Evolutionary conservation across 2,329 filamentous ascomycete species (phyloP), one percentile per base, ranked within the genome.

Genomic region (Claviceps sp.): DNA sequence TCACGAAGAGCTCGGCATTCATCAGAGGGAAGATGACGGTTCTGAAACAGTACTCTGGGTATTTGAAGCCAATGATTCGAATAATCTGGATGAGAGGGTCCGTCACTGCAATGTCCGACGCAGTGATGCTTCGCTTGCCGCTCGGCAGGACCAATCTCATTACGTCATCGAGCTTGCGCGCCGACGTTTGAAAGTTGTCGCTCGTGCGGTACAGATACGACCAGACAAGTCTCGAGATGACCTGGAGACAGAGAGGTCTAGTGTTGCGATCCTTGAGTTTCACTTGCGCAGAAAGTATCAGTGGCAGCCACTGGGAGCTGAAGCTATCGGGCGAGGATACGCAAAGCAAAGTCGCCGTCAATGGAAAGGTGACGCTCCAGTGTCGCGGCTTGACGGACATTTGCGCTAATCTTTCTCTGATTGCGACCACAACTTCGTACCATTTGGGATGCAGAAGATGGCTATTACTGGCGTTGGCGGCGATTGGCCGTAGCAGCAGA

Each of bases 1-100:
- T 80, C 29, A 79, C 75, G 63, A 96, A 93, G n/a, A 89, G 73
- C 50, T 96, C 91, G 1, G 89, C 88, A 63, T 95, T 95, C 62
- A 98, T 86, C 39, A 98, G 71, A 3, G 91, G 93, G 60, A 96
- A 97, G n/a, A 98, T 88, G 57, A 97, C 86, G 46, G 76, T 87
- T 58, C 84, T 80, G 67, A 97, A 95, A 67, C 91, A 97, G 57
- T 95, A 85, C 60, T 98, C 93, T 50, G 91, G 90, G 59, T 94
- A 82, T 62, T 88, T 94, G 71, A 86, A 96, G 2, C 91, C 94
- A 61, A 98, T 89, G 61, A 96, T 89, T 37, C 94, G 82, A 55
- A 97, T 90, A 34, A 97, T 82, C 61, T 97, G 90, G 52, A 97
- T 91, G 57, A 97, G 71, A 1, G 93, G 91, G 47, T 96, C 90